phyloP scores from a whole-genome alignment of 495 filamentous ascomycete genomes.

The Penicillium parvum region DNA sequence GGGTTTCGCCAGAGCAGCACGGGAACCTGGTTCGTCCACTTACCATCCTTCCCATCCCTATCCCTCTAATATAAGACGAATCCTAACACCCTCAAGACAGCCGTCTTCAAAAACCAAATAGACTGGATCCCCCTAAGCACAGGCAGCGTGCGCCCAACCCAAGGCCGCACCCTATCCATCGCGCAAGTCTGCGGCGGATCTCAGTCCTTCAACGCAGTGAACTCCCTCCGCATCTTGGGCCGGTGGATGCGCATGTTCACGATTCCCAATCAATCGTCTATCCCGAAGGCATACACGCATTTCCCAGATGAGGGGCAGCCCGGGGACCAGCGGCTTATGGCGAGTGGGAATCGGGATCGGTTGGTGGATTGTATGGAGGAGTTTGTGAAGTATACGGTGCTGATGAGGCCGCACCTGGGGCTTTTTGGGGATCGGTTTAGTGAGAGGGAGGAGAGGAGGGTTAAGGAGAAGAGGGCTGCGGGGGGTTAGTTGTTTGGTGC shows the following conservation, averaged over 20 bases:
- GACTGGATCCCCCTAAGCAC: conserved; percentile 67
- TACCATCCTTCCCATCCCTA: not conserved
- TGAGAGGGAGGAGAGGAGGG: conserved; percentile 42
- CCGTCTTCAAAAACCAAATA: conserved; percentile 72
- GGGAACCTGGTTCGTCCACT: conserved; percentile 52
- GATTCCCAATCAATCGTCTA: conserved; percentile 64
- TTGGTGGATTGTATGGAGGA: conserved; percentile 77
- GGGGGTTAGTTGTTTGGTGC: too few species aligned
- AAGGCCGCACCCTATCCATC: conserved; percentile 63
- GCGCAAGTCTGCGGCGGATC: conserved; percentile 63
- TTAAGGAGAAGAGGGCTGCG: too few species aligned
- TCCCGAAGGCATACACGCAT: conserved; percentile 62
- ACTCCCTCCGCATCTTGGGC: conserved; percentile 62
- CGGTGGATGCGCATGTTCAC: conserved; percentile 78
- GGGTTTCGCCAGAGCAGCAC: conserved; percentile 68
- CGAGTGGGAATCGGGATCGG: conserved; percentile 60
- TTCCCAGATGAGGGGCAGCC: conserved; percentile 53
- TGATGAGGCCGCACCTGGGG: conserved; percentile 59
- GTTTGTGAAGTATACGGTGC: conserved; percentile 67
- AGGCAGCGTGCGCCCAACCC: conserved; percentile 63
- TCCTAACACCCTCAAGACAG: conserved; percentile 55
- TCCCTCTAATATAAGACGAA: not conserved
- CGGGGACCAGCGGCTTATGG: conserved; percentile 52
- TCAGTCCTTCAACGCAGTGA: conserved; percentile 73
- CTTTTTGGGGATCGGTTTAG: conserved; percentile 65